These are phyloP conservation scores for Petunia secreta DNA, from an alignment of 257 asterid species.

Conservation along the genomic window DNA sequence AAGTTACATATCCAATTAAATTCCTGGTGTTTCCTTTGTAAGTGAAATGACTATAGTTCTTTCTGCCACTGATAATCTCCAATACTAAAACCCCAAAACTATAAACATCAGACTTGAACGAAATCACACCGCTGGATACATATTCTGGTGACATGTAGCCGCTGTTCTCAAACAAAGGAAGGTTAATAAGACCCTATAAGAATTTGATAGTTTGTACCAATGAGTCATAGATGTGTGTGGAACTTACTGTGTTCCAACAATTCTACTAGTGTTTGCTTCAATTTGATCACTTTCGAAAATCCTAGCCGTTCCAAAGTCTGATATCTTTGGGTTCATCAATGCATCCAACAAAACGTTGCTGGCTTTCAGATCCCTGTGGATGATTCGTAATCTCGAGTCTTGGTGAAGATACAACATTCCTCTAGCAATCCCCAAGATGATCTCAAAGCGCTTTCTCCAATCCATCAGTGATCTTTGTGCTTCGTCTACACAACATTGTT, in stretches of 20 bases:
- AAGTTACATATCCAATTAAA: too few species aligned
- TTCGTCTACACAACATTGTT: too few species aligned
- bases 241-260: not conserved
- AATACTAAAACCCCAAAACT: not conserved
- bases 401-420: not conserved
- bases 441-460: not conserved
- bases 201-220: too few species aligned
- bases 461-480: too few species aligned
- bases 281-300: not conserved
- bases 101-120: not conserved
- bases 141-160: too few species aligned
- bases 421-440: not conserved
- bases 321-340: not conserved
- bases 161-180: too few species aligned
- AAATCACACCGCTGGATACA: too few species aligned
- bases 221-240: too few species aligned
- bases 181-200: too few species aligned
- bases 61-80: not conserved
- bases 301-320: not conserved
- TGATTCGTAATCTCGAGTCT: not conserved
- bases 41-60: not conserved
- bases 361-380: too few species aligned
- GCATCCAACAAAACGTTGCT: too few species aligned
- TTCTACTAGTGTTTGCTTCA: not conserved
- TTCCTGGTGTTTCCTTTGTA: too few species aligned